Base-by-base conservation (phyloP, 208 protist species). In the Trypanosoma rangeli region DNA sequence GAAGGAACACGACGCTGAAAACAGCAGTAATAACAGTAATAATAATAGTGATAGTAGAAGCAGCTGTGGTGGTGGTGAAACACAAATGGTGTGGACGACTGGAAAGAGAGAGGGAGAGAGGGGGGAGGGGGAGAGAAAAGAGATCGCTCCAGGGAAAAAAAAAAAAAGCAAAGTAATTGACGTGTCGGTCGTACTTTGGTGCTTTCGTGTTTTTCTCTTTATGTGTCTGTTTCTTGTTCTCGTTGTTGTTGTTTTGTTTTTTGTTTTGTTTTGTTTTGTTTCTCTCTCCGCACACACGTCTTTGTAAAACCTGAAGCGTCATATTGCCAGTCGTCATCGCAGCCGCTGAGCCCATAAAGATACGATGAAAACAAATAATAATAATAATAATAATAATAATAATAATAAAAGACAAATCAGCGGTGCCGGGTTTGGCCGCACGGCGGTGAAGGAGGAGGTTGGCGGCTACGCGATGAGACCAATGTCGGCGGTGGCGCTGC, bases 401-500 rank as follows among this genome's bases (percentile, higher is more conserved):
- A 37, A 29, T 55, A 66, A 66, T 39, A 55, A 39, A 8, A 66
- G 48, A 49, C 28, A 49, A 65, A 49, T 31, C 28, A 52, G 16
- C 9, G 42, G 12, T 13, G 24, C 5, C 55, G 10, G 33, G 33
- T 37, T 37, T 7, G 33, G 33, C 33, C 7, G 33, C 33, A 37
- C 33, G 33, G 33, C 33, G 33, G 4, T 7, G 33, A 7, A 7
- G 4, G 33, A 7, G 33, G 33, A 7, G 33, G n/a, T 13, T 57
- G n/a, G n/a, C 44, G 48, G 16, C 60, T 54, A 71, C 0, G 29
- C 22, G 28, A 70, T 61, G 33, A 78, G 64, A 8, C 58, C 44
- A 12, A 82, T 54, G 52, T 68, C 82, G 22, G 88, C 82, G 35
- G 66, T 73, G 20, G 83, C 61, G 0, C 1, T 29, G 18, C 68